Evolutionary conservation across 2,329 filamentous ascomycete genomes (phyloP).

Genomic region (Cylindrodendrum hubeiense): DNA sequence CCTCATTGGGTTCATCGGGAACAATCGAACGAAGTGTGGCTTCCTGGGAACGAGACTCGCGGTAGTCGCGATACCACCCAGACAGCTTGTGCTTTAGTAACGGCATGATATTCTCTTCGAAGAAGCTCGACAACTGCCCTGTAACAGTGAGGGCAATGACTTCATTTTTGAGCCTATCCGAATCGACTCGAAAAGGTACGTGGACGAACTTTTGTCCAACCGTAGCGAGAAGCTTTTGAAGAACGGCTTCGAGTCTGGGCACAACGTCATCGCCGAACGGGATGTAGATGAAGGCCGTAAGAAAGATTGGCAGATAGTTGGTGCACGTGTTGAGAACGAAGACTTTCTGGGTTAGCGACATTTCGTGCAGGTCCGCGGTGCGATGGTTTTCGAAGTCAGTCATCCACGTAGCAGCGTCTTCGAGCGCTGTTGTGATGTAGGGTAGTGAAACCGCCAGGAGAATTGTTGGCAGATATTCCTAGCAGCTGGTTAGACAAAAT

Average conservation of each 20-base stretch:
- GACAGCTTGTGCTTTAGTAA: slow-evolving; percentile 71
- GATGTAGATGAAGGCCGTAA: slow-evolving; percentile 85
- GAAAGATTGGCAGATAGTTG: slow-evolving; percentile 80
- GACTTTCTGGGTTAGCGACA: slow-evolving; percentile 78
- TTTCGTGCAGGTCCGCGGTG: slow-evolving; percentile 76
- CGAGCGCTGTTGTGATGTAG: slow-evolving; percentile 72
- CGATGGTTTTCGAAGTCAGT: slow-evolving; percentile 83
- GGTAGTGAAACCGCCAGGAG: slow-evolving; percentile 77
- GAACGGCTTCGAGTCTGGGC: slow-evolving; percentile 73
- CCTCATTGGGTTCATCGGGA: slow-evolving; percentile 73
- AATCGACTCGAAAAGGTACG: slow-evolving; percentile 72
- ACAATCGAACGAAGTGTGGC: slow-evolving; percentile 59
- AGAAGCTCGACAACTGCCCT: slow-evolving; percentile 77
- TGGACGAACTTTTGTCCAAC: slow-evolving; percentile 65
- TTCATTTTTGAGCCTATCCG: slow-evolving; percentile 75
- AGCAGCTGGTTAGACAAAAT: not conserved
- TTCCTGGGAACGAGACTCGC: slow-evolving; percentile 51
- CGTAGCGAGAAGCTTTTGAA: slow-evolving; percentile 58
- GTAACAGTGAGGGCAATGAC: slow-evolving; percentile 83
- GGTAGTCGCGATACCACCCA: slow-evolving; percentile 59
- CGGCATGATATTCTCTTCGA: slow-evolving; percentile 79
- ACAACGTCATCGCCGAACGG: slow-evolving; percentile 78
- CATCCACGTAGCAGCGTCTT: slow-evolving; percentile 70
- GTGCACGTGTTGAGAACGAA: slow-evolving; percentile 86
- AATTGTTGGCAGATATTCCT: slow-evolving; percentile 80